A percentile compares a stretch with the other conserved stretches of the same genome.
phyloP scores from a whole-genome alignment of 192 early-diverging fungal species.

The Coemansia sp. region DNA sequence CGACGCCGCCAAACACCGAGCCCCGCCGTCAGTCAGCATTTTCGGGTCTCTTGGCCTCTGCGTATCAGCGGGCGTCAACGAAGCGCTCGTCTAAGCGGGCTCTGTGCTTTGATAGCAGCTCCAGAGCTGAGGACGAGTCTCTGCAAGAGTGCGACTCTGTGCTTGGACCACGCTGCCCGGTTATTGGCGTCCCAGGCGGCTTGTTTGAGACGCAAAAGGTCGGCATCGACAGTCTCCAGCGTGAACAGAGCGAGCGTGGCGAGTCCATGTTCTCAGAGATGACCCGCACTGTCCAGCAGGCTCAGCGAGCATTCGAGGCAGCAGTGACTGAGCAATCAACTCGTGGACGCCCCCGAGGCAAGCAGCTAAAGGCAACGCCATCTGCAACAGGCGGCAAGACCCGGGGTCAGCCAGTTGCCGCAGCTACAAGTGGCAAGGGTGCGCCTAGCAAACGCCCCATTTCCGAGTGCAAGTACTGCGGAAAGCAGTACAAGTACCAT shows the following conservation, averaged over 20 bases:
- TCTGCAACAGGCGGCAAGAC: conserved; percentile 7
- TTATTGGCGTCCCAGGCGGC: conserved; percentile 46
- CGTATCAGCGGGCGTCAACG: conserved; percentile 42
- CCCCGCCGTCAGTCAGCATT: conserved; percentile 41
- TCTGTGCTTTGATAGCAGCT: conserved; percentile 33
- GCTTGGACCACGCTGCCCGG: conserved; percentile 48
- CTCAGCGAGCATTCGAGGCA: conserved; percentile 36
- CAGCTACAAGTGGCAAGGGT: conserved; percentile 4
- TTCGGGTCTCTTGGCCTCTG: conserved; percentile 46
- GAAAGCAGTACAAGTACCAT: conserved; percentile 66
- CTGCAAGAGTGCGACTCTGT: conserved; percentile 42
- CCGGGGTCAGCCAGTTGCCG: conserved; percentile 4
- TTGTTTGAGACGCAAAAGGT: conserved; percentile 27
- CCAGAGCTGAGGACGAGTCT: background rate
- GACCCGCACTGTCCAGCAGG: conserved; percentile 25
- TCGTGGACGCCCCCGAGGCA: conserved; percentile 20
- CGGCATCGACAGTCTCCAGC: conserved; percentile 16
- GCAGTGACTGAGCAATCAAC: conserved; percentile 28
- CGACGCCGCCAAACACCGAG: conserved; percentile 43
- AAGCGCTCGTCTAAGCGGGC: conserved; percentile 41
- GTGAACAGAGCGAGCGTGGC: conserved; percentile 23
- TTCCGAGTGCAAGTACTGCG: conserved; percentile 62
- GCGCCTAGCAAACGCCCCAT: conserved; percentile 25
- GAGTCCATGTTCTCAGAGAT: conserved; percentile 20
- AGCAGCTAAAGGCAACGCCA: conserved; percentile 6